phyloP scores from a whole-genome alignment of 2,329 filamentous ascomycete species.

The Chalara sp. region DNA sequence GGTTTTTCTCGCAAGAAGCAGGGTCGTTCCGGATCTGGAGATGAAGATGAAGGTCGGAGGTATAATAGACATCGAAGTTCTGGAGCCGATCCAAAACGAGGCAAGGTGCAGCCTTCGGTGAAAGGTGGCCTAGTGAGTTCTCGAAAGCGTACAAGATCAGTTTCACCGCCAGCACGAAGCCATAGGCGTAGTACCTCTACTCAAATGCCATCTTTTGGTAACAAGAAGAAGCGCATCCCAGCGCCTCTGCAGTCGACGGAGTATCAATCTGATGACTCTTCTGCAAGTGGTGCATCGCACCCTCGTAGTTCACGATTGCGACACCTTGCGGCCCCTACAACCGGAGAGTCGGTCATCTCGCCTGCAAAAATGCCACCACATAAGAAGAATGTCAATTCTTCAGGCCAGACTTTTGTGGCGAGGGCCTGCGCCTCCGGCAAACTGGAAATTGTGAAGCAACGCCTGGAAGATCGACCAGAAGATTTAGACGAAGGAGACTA shows the following conservation, averaged over 20 bases:
- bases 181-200: conserved; percentile 61
- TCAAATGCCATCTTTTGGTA: conserved; percentile 48
- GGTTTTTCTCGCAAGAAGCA: conserved; percentile 34
- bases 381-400: conserved; percentile 86
- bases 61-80: conserved; percentile 19
- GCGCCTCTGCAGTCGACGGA: conserved; percentile 54
- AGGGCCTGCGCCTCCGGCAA: conserved; percentile 83
- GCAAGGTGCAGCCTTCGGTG: conserved; percentile 17
- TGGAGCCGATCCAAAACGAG: conserved; percentile 15
- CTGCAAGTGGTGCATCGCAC: conserved; percentile 52
- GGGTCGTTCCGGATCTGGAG: conserved; percentile 24
- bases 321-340: conserved; percentile 47
- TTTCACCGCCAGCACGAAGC: conserved; percentile 49
- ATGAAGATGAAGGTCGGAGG: conserved; percentile 19
- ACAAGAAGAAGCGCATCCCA: conserved; percentile 56
- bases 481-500: conserved; percentile 88
- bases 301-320: conserved; percentile 52
- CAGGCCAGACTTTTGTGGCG: conserved; percentile 86
- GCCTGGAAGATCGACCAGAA: conserved; percentile 69
- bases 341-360: conserved; percentile 55
- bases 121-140: conserved; percentile 11
- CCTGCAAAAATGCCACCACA: conserved; percentile 63
- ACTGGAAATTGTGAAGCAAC: conserved; percentile 66
- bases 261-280: conserved; percentile 63
- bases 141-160: conserved; percentile 34